Evolutionary conservation across 176 grass and related monocot species (phyloP).

Genomic region (Musa itinerans): DNA sequence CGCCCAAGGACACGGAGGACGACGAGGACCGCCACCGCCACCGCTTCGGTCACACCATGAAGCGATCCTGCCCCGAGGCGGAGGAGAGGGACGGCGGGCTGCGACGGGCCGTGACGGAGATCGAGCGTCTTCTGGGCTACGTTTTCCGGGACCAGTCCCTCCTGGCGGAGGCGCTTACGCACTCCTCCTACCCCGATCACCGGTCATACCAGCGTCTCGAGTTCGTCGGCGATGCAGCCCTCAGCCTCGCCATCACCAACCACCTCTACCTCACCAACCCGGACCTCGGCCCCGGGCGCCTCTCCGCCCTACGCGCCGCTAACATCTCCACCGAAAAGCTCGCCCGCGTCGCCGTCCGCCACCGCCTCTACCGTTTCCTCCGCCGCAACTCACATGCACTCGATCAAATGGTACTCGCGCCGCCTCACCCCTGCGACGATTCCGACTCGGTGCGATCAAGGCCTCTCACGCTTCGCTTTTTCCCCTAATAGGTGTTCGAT

Average conservation of each 20-base stretch:
- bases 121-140: slow-evolving; percentile 52
- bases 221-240: slow-evolving; percentile 58
- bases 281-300: slow-evolving; percentile 37
- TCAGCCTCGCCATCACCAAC: slow-evolving; percentile 42
- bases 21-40: too few species aligned
- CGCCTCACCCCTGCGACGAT: not conserved
- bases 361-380: slow-evolving; percentile 38
- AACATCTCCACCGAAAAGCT: slow-evolving; percentile 92
- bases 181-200: slow-evolving; percentile 40
- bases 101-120: slow-evolving; percentile 18
- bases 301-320: slow-evolving; percentile 61
- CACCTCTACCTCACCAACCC: slow-evolving; percentile 45
- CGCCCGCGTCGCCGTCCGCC: slow-evolving; percentile 42
- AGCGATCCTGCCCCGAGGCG: not conserved
- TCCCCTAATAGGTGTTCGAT: slow-evolving; percentile 31
- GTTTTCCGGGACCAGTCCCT: slow-evolving; percentile 36
- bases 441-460: too few species aligned
- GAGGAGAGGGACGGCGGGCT: too few species aligned
- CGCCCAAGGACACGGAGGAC: too few species aligned
- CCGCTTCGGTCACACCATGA: not conserved
- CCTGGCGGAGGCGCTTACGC: slow-evolving; percentile 54
- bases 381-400: slow-evolving; percentile 50
- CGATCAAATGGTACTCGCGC: not conserved
- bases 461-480: not conserved
- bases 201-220: slow-evolving; percentile 65